phyloP scores from a whole-genome alignment of 23 red algal species.

The Pyropia yezoensis region DNA sequence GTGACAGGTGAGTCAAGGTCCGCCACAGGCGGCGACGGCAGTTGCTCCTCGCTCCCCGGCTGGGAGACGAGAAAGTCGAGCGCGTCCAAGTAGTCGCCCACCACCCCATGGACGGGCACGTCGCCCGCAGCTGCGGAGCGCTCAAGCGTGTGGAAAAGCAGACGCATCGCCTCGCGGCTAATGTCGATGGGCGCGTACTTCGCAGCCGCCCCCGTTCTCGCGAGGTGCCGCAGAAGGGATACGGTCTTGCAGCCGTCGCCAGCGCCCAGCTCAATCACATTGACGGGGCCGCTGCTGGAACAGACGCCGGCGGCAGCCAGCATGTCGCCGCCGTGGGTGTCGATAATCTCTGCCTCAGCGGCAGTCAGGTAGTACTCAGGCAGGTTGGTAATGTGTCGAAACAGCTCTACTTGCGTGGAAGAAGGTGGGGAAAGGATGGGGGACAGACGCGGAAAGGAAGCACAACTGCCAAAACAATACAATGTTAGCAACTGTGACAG shows the following conservation, averaged over 20 bases:
- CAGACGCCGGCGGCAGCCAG: neutral
- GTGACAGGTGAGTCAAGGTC: no score
- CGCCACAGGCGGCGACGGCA: neutral
- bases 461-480: no score
- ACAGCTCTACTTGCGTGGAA: conserved; percentile 20
- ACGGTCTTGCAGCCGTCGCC: conserved; percentile 88
- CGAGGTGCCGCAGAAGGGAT: conserved; percentile 38
- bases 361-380: conserved; percentile 88
- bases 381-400: conserved; percentile 52
- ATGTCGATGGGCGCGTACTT: conserved; percentile 86
- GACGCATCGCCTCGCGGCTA: conserved; percentile 46
- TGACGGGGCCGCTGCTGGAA: conserved; percentile 19
- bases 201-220: conserved; percentile 23
- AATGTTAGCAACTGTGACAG: neutral
- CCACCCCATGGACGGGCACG: conserved; percentile 56
- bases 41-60: neutral
- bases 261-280: conserved; percentile 93
- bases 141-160: conserved; percentile 10
- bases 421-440: neutral
- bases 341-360: conserved; percentile 66
- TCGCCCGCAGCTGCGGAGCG: conserved; percentile 1
- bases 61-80: conserved; percentile 18
- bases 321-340: conserved; percentile 35
- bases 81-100: conserved; percentile 67
- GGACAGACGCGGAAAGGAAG: neutral